Evolutionary conservation across 2,329 filamentous ascomycete genomes (phyloP), one percentile per base, ranked within the genome.

Genomic region (Aureobasidium sp.): DNA sequence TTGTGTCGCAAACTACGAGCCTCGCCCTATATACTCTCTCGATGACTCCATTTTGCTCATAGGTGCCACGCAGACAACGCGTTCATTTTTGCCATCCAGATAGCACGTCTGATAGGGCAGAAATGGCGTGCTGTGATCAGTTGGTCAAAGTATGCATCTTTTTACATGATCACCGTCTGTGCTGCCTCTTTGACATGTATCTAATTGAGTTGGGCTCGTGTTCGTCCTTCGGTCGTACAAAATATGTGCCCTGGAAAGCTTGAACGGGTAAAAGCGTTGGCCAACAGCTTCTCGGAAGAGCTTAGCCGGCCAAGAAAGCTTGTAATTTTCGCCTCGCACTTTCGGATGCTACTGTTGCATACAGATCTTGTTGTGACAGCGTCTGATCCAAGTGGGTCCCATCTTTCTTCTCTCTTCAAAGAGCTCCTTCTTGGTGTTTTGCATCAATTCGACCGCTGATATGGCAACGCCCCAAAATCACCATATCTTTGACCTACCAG

Each of bases 81-180:
- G 27, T 23, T 38, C 27, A 11, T 38, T 55, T 54, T n/a, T 51
- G 33, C 38, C 48, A 33, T 53, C 10, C 4, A 23, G 16, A 47
- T 42, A 47, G 60, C 59, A 51, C 50, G 38, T 64, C 50, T 64
- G 50, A 64, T 64, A 64, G 48, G 60, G 50, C 50, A n/a, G 27
- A 64, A 15, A 64, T 64, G 48, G 60, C 60, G 60, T 64, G 60
- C 60, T 40, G 18, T 13, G 20, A 11, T 27, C 29, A n/a, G 50
- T 42, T 20, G 48, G 53, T 38, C 43, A 64, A 48, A 55, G 29
- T 11, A 9, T 38, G 23, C 31, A 53, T 51, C 36, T 36, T 45
- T 6, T 62, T 53, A 62, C 33, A 29, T 53, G 59, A 62, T 62
- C 47, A 25, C 38, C 7, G 43, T 20, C 47, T 53, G 45, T 51